phyloP scores from a whole-genome alignment of 208 protist genomes.

The Leishmania guyanensis region DNA sequence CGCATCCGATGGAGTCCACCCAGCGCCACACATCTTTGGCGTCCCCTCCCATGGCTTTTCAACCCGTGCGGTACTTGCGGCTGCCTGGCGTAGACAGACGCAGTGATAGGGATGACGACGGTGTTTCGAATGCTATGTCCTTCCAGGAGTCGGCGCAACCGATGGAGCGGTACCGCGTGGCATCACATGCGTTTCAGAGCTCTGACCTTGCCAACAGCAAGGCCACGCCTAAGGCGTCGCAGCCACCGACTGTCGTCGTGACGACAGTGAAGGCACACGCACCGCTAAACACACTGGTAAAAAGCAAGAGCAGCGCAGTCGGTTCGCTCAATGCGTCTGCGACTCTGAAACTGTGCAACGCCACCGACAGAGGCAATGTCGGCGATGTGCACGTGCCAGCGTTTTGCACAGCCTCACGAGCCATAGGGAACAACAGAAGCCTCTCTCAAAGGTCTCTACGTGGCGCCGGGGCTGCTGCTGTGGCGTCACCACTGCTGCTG shows the following conservation, averaged over 20 bases:
- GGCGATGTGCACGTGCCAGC: constrained; percentile 2
- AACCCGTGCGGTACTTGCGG: background rate
- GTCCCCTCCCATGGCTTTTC: background rate
- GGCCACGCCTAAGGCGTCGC: background rate
- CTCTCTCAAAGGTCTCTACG: background rate
- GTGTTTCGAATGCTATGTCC: constrained; percentile 7
- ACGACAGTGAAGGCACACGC: background rate
- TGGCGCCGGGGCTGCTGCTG: background rate
- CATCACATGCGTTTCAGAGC: background rate
- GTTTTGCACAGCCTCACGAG: background rate
- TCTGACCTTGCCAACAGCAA: background rate
- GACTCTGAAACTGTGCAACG: background rate
- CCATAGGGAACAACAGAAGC: background rate
- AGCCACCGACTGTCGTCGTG: background rate
- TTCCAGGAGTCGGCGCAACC: constrained; percentile 9
- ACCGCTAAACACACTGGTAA: background rate
- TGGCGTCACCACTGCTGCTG: constrained; percentile 5
- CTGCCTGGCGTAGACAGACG: background rate
- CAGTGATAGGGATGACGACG: background rate
- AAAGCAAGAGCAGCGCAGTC: background rate
- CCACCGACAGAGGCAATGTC: background rate
- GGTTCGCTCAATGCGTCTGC: background rate
- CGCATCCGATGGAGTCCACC: background rate
- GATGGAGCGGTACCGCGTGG: constrained; percentile 11
- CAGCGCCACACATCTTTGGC: background rate